Evolutionary conservation across 306 rosid species (phyloP), one percentile per base, ranked within the genome.

Genomic region (Acacia confusa): DNA sequence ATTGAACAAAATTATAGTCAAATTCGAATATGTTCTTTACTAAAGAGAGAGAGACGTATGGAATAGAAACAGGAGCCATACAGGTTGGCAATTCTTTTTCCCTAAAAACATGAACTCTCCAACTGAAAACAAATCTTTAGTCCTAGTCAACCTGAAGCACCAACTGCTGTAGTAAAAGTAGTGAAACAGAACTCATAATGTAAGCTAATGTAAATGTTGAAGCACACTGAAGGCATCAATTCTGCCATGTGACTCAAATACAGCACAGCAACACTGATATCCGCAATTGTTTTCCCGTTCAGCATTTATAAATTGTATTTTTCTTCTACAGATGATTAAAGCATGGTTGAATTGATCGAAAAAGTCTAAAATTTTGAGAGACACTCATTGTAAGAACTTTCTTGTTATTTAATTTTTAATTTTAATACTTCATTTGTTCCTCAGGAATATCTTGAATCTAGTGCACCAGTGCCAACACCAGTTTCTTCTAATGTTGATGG

Each of bases 381-480:
- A 60, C 76, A 74, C 50, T 25, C 66, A 27, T 41, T 68, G 74
- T 63, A 80, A 47, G 45, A 80, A 36, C 70, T 60, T 48, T 14
- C 12, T 63, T 48, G 38, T 69, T 60, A 16, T 58, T 55, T 3
- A 75, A 70, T 79, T 70, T 78, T 60, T 25, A 70, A 79, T 64
- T 57, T 78, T 53, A 79, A 79, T 64, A 17, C 34, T 47, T 83
- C 45, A 17, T 86, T 86, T 67, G 38, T 78, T 48, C 78, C 80
- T 69, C 89, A 95, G 99, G 97, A 74, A 74, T 89, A 88, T 81
- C 85, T 88, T 76, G 94, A 93, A 76, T 80, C 87, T 41, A 75
- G 84, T 84, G 74, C 80, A 61, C 76, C 25, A 75, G 82, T 50
- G 3, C 84, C 91, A 60, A 78, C 82, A 48, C 87, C 84, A 57